These are phyloP conservation scores for Aspergillus japonicus DNA, from an alignment of 2,329 filamentous ascomycete species.

Conservation along the genomic window DNA sequence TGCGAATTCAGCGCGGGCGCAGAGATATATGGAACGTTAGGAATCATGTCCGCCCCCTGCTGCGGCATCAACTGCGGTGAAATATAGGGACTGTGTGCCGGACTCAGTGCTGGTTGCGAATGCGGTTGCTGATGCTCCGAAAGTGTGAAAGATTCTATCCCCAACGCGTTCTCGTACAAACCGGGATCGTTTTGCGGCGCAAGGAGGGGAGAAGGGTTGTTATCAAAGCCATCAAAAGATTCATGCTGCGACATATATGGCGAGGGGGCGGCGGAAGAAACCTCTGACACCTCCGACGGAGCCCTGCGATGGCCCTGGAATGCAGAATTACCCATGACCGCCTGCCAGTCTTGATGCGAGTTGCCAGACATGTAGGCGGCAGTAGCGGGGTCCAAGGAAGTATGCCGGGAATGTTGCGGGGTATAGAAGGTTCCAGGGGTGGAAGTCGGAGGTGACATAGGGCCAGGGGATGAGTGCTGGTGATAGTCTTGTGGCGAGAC, in stretches of 20 bases:
- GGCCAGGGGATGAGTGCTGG: conserved; percentile 53
- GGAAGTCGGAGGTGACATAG: conserved; percentile 56
- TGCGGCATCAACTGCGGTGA: conserved; percentile 68
- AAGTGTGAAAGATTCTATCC: conserved; percentile 76
- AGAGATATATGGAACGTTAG: conserved; percentile 46
- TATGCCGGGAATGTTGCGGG: conserved; percentile 58
- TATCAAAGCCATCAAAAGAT: conserved; percentile 71
- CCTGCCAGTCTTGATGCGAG: conserved; percentile 57
- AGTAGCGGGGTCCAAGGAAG: conserved; percentile 60
- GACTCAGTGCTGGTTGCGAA: conserved; percentile 54
- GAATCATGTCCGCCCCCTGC: conserved; percentile 63
- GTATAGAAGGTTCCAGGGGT: conserved; percentile 53
- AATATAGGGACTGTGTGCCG: conserved; percentile 69
- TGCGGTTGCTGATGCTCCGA: conserved; percentile 60
- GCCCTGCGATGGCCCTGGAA: conserved; percentile 82
- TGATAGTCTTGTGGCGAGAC: conserved; percentile 48
- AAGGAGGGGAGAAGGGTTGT: conserved; percentile 76
- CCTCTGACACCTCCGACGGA: conserved; percentile 89
- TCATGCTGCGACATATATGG: conserved; percentile 78
- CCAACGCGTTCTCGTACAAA: conserved; percentile 74
- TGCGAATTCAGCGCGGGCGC: conserved; percentile 49
- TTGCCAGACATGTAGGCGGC: conserved; percentile 57
- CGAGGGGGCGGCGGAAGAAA: conserved; percentile 80
- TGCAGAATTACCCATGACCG: conserved; percentile 53
- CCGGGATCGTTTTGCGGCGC: conserved; percentile 67